Evolutionary conservation across 2,329 filamentous ascomycete species (phyloP).

Genomic region (Penicillium sp.): DNA sequence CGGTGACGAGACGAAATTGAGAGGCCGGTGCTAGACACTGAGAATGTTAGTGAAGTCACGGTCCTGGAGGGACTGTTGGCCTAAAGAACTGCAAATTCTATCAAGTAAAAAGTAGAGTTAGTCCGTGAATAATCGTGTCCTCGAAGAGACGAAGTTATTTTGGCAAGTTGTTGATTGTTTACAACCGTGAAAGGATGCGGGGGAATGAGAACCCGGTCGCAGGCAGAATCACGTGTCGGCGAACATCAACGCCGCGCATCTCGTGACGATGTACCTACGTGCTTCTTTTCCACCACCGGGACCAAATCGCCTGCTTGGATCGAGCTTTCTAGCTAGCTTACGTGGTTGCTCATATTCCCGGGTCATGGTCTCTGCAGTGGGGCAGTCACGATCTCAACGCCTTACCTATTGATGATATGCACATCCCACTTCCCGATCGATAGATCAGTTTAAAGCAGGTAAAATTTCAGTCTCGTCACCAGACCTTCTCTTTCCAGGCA

Average conservation of each 20-base stretch:
- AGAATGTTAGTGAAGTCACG: conserved; percentile 3
- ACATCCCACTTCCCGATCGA: neutral
- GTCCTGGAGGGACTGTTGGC: neutral
- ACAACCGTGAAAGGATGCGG: neutral
- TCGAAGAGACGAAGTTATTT: neutral
- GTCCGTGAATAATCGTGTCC: neutral
- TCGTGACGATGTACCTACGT: neutral
- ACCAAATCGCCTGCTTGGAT: neutral
- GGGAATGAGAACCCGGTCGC: neutral
- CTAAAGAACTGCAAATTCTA: neutral
- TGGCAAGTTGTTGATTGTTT: neutral
- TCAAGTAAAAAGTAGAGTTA: neutral
- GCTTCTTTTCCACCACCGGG: neutral
- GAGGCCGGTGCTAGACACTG: neutral
- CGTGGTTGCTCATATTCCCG: neutral
- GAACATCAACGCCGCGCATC: neutral
- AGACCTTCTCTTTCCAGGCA: too few species aligned
- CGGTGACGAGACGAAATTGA: conserved; percentile 5
- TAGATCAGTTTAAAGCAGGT: neutral
- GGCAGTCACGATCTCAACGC: conserved; percentile 5
- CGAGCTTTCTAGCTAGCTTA: neutral
- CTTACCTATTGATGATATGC: conserved; percentile 5
- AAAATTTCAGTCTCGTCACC: neutral
- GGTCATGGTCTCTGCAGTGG: conserved; percentile 7
- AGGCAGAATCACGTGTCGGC: conserved; percentile 11